phyloP scores from a whole-genome alignment of 2,329 filamentous ascomycete genomes.

The Ceratocystiopsis minuta region DNA sequence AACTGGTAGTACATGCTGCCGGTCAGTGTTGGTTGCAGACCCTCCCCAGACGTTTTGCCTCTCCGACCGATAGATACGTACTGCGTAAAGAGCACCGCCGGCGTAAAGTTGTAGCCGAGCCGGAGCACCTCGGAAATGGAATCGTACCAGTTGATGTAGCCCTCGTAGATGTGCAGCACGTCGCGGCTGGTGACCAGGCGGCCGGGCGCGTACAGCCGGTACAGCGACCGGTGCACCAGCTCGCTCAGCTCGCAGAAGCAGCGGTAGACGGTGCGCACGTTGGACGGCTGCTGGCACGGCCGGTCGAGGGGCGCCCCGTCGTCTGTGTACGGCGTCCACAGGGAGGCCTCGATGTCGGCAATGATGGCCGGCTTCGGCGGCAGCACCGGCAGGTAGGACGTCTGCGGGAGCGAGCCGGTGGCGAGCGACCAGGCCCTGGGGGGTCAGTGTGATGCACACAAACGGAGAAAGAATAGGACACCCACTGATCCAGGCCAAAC shows the following conservation, averaged over 20 bases:
- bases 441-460: neutral
- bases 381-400: constrained; percentile 36
- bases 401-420: constrained; percentile 42
- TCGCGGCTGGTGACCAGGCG: constrained; percentile 44
- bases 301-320: constrained; percentile 33
- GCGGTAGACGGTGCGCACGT: constrained; percentile 49
- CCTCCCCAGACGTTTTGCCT: too few species aligned
- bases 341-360: constrained; percentile 37
- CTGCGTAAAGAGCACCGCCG: constrained; percentile 58
- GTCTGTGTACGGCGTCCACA: constrained; percentile 41
- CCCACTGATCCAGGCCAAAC: constrained; percentile 45
- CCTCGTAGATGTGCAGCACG: constrained; percentile 45
- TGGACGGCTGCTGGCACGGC: constrained; percentile 43
- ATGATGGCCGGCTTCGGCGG: constrained; percentile 43
- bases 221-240: constrained; percentile 53
- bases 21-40: too few species aligned
- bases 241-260: constrained; percentile 57
- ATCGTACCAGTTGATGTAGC: constrained; percentile 56
- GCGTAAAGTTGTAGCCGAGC: constrained; percentile 51
- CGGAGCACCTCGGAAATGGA: constrained; percentile 45
- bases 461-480: constrained; percentile 5
- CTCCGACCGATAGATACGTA: too few species aligned
- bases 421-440: constrained; percentile 45
- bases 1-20: constrained; percentile 53
- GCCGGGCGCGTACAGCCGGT: constrained; percentile 54